Percentiles rank a stretch among this genome's conserved stretches.
Conservation (phyloP, 139 green algal species). For the Marvania coccoides region DNA sequence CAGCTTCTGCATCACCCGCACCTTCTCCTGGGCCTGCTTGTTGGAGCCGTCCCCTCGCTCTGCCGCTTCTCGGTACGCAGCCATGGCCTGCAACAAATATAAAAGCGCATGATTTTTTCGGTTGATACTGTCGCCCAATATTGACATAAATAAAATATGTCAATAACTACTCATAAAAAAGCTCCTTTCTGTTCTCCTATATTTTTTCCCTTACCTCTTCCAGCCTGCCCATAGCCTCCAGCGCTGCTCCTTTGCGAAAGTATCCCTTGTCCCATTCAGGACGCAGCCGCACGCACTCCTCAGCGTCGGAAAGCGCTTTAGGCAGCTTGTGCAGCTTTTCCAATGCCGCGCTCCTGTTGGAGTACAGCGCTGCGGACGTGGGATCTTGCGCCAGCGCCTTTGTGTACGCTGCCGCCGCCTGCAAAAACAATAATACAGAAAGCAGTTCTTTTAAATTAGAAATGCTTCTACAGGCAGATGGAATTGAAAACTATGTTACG, state of each 20-base stretch:
- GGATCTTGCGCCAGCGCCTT: constrained; percentile 77
- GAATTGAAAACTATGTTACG: too few relatives aligned
- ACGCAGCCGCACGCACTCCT: constrained; percentile 60
- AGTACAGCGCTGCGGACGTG: constrained; percentile 68
- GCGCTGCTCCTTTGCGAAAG: constrained; percentile 35
- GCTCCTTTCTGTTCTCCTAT: too few relatives aligned
- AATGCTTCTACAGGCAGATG: too few relatives aligned
- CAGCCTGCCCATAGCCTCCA: constrained; percentile 11
- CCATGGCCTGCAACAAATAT: constrained; percentile 22
- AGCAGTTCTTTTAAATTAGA: too few relatives aligned
- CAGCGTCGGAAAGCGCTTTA: constrained; percentile 83
- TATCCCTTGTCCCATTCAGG: constrained; percentile 84
- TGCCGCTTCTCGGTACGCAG: constrained; percentile 23
- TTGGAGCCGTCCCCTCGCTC: constrained; percentile 6
- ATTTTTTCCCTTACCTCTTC: constrained; percentile 32
- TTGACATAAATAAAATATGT: not conserved
- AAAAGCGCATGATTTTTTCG: too few relatives aligned
- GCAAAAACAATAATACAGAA: too few relatives aligned
- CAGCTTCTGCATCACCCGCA: constrained; percentile 6
- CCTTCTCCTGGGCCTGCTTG: constrained; percentile 22
- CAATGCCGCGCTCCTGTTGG: constrained; percentile 81
- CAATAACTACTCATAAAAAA: not conserved
- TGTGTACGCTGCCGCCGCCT: constrained; percentile 78
- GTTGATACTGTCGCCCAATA: not conserved
- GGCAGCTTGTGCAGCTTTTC: constrained; percentile 85